These are phyloP conservation scores for Solanum pinnatisectum DNA, from an alignment of 257 asterid species.

Conservation along the genomic window DNA sequence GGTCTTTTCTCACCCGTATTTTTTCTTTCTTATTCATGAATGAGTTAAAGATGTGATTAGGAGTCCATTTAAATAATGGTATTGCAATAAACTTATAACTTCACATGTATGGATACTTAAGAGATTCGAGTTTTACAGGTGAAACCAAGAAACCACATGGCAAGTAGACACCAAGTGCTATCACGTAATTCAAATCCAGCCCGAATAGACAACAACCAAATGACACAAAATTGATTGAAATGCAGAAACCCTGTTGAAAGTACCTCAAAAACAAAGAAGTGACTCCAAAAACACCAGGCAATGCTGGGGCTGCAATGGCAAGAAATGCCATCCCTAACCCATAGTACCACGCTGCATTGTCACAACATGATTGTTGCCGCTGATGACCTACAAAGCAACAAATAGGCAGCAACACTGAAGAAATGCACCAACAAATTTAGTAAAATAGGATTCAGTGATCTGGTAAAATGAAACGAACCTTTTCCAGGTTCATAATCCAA, in stretches of 20 bases:
- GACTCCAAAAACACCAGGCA: conserved; percentile 73
- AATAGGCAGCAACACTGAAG: not conserved
- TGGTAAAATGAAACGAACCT: conserved; percentile 33
- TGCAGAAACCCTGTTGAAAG: not conserved
- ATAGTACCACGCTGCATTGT: conserved; percentile 56
- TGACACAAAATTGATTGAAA: not conserved
- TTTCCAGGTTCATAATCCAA: conserved; percentile 68
- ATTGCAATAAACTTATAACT: not conserved
- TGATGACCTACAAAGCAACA: conserved; percentile 53
- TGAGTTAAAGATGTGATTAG: not conserved
- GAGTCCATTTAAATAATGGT: not conserved
- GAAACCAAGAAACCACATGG: not conserved
- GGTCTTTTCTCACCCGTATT: not conserved
- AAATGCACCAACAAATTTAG: not conserved
- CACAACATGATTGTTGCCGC: conserved; percentile 57
- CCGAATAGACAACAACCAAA: not conserved
- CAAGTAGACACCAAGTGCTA: not conserved
- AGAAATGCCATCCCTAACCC: conserved; percentile 73
- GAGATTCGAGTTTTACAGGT: not conserved
- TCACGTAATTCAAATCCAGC: not conserved
- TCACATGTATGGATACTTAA: not conserved
- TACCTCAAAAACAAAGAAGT: conserved; percentile 77
- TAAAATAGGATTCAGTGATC: not conserved
- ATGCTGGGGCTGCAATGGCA: conserved; percentile 66
- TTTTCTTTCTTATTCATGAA: not conserved